Evolutionary conservation across 768 basidiomycete species (phyloP), one percentile per base, ranked within the genome.

Genomic region (Trichaptum fuscoviolaceum): DNA sequence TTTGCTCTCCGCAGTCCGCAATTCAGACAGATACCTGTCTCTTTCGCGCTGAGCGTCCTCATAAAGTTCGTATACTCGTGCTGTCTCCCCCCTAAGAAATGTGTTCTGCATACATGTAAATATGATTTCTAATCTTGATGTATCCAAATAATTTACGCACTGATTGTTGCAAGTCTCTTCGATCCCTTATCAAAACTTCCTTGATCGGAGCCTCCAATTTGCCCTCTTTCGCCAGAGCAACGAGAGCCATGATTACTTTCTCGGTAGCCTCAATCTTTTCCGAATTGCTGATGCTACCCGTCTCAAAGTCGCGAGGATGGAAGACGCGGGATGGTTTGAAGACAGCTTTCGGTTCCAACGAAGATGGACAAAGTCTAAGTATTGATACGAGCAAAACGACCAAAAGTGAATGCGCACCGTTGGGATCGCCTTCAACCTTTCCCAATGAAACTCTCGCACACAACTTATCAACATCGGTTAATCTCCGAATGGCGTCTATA

Each of bases 1-100:
- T 25, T 87, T 87, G 66, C 79, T 86, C 74, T 92, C 87, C 1
- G 86, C 82, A 7, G 77, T 75, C 18, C 82, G 72, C 34, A 92
- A 84, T 24, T 83, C 80, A 42, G 80, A 77, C 66, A 81, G 80
- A 68, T 82, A 85, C 69, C 75, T 76, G 30, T 84, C 81, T 64
- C 79, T 83, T 69, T 84, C 42, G 12, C 15, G 42, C 42, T 52
- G 12, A 52, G 42, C 42, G 42, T 12, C 20, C 42, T 52, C 42
- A 12, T 70, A 80, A 79, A 57, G 78, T 75, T 62, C 80, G 81
- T 66, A 85, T 77, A 52, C 42, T 20, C 42, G 42, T 52, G 5
- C 42, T 2, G 42, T 52, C 42, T 52, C 42, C 6, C 5, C 42
- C 42, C 42, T 52, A 12, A 52, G 42, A 20, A 52, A 52, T 12